phyloP scores from a whole-genome alignment of 2,329 filamentous ascomycete genomes.

The Fusarium nurragi region DNA sequence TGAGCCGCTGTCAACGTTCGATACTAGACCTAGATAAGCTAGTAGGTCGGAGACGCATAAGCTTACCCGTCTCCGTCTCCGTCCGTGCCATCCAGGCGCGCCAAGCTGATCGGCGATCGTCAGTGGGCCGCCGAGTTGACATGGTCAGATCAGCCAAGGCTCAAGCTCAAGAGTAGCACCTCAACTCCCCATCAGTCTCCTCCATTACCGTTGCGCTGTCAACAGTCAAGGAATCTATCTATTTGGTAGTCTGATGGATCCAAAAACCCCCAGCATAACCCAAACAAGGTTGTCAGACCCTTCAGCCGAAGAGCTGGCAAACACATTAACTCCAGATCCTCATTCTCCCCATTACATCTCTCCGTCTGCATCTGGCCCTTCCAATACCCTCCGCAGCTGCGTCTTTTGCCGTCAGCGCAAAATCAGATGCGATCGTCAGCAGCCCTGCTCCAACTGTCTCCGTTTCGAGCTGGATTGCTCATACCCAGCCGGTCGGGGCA shows the following conservation, averaged over 20 bases:
- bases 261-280: rapidly evolving
- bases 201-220: no score
- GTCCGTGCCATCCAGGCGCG: background rate
- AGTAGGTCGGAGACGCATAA: background rate
- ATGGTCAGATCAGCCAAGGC: no score
- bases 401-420: background rate
- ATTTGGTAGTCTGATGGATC: background rate
- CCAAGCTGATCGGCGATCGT: no score
- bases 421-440: background rate
- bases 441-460: background rate
- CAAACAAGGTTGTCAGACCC: rapidly evolving
- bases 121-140: background rate
- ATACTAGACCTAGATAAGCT: background rate
- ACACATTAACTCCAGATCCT: background rate
- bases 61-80: background rate
- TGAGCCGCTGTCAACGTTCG: no score
- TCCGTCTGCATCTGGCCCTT: background rate
- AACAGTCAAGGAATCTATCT: background rate
- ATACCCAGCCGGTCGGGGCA: background rate
- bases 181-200: no score
- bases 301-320: background rate
- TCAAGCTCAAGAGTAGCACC: no score
- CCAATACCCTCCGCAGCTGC: background rate
- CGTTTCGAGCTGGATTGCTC: rapidly evolving
- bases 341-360: background rate